phyloP scores from a whole-genome alignment of 2,329 filamentous ascomycete genomes.

The Colletotrichum lindemuthianum region DNA sequence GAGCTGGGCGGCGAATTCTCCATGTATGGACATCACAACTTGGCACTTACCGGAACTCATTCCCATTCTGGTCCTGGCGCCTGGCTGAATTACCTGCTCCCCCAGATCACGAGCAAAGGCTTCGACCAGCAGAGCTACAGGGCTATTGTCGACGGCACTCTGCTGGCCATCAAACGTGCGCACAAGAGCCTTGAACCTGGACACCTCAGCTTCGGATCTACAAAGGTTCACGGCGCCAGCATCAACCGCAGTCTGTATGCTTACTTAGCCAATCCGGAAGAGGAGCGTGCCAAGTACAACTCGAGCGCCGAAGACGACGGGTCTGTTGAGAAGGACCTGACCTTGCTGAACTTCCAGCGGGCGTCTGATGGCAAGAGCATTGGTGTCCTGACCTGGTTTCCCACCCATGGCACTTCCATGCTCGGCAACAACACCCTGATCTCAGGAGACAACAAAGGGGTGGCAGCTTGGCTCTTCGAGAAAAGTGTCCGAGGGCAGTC shows the following conservation, averaged over 20 bases:
- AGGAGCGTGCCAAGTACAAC: slow-evolving; percentile 77
- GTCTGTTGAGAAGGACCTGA: slow-evolving; percentile 68
- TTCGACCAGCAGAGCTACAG: slow-evolving; percentile 87
- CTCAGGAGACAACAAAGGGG: slow-evolving; percentile 92
- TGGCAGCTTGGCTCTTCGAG: slow-evolving; percentile 86
- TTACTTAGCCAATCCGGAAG: slow-evolving; percentile 84
- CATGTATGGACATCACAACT: slow-evolving; percentile 79
- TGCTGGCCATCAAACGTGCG: slow-evolving; percentile 81
- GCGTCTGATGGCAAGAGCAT: slow-evolving; percentile 77
- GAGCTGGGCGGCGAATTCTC: slow-evolving; percentile 76
- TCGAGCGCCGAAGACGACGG: slow-evolving; percentile 48
- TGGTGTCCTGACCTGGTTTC: slow-evolving; percentile 89
- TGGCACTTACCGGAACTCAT: slow-evolving; percentile 92
- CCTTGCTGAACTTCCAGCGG: slow-evolving; percentile 78
- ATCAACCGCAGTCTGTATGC: slow-evolving; percentile 90
- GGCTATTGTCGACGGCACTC: slow-evolving; percentile 85
- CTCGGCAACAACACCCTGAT: slow-evolving; percentile 90
- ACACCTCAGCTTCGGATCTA: slow-evolving; percentile 70
- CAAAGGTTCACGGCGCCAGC: slow-evolving; percentile 77
- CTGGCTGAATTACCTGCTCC: slow-evolving; percentile 92
- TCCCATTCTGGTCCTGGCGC: slow-evolving; percentile 90
- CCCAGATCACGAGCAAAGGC: slow-evolving; percentile 86
- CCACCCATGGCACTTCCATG: slow-evolving; percentile 90
- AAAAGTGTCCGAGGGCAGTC: slow-evolving; percentile 66
- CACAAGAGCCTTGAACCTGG: slow-evolving; percentile 70